Percentiles rank a stretch among this genome's conserved stretches.
Evolutionary conservation across 768 basidiomycete species (phyloP).

Genomic region (Mycena pura): DNA sequence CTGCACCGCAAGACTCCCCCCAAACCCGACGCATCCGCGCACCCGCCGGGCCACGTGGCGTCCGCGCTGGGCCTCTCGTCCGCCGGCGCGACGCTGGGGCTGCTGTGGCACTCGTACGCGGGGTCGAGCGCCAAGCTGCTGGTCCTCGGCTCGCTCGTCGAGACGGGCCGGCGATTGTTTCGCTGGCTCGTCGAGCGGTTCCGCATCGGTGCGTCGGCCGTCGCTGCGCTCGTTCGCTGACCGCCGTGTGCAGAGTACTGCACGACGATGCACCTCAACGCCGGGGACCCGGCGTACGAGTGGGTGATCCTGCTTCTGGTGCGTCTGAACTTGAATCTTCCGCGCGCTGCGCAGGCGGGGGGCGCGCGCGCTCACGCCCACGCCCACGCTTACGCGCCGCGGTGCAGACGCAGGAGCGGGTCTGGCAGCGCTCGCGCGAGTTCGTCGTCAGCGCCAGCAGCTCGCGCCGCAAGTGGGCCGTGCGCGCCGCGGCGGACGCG

Average conservation of each 20-base stretch:
- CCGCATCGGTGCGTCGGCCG: slow-evolving; percentile 16
- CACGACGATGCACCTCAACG: slow-evolving; percentile 51
- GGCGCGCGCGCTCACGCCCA: too few relatives aligned
- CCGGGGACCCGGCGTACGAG: slow-evolving; percentile 56
- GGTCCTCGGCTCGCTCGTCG: slow-evolving; percentile 18
- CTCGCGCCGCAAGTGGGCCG: slow-evolving; percentile 35
- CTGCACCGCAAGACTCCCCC: neutral
- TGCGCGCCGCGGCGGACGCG: slow-evolving; percentile 8
- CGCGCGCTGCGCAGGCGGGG: neutral
- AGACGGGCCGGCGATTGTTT: slow-evolving; percentile 17
- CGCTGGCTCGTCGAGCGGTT: slow-evolving; percentile 22
- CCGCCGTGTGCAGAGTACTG: slow-evolving; percentile 43
- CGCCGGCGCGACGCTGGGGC: neutral
- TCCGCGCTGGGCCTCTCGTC: slow-evolving; percentile 13
- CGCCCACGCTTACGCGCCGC: too few relatives aligned
- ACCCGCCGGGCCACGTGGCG: slow-evolving; percentile 18
- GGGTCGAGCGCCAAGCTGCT: slow-evolving; percentile 20
- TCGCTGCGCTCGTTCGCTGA: neutral
- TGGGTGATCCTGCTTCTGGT: slow-evolving; percentile 56
- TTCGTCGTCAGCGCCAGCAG: slow-evolving; percentile 47
- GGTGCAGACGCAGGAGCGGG: slow-evolving; percentile 49
- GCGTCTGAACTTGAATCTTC: neutral
- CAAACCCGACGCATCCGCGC: neutral
- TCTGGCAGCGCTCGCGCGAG: slow-evolving; percentile 51
- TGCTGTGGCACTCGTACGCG: slow-evolving; percentile 6